Evolutionary conservation across 2,329 filamentous ascomycete species (phyloP).

Genomic region (Phaeoacremonium minimum): DNA sequence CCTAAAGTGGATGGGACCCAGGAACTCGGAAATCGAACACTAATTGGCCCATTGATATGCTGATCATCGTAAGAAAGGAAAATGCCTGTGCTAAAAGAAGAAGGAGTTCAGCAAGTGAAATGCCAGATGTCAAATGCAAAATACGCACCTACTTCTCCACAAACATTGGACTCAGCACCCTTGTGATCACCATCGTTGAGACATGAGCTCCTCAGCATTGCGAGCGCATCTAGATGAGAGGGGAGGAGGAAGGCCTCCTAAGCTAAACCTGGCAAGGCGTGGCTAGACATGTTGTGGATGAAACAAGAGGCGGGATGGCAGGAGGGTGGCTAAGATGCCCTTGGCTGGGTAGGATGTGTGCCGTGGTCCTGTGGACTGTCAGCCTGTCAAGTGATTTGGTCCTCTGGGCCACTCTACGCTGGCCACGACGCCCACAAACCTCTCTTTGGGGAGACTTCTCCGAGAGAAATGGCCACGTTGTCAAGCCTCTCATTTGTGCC

Average conservation of each 20-base stretch:
- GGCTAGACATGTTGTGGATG: background rate
- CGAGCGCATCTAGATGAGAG: no score
- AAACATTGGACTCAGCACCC: no score
- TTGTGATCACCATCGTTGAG: background rate
- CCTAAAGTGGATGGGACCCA: no score
- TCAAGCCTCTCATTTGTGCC: conserved; percentile 2
- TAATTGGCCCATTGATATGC: background rate
- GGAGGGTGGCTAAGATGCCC: background rate
- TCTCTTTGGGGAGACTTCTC: background rate
- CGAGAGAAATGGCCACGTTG: conserved; percentile 2
- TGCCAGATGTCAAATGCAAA: background rate
- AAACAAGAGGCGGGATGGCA: background rate
- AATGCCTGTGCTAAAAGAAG: background rate
- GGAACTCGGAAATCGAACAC: background rate
- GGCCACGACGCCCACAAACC: conserved; percentile 2
- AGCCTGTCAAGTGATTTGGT: background rate
- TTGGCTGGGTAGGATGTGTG: background rate
- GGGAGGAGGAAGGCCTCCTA: no score
- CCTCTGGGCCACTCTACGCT: conserved; percentile 4
- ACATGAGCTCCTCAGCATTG: background rate
- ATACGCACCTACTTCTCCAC: no score
- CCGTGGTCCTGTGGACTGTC: background rate
- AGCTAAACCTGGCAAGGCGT: background rate
- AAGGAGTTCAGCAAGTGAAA: background rate
- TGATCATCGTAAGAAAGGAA: background rate